Base-by-base conservation (phyloP, 495 filamentous ascomycete genomes). In the Trichoderma parareesei region DNA sequence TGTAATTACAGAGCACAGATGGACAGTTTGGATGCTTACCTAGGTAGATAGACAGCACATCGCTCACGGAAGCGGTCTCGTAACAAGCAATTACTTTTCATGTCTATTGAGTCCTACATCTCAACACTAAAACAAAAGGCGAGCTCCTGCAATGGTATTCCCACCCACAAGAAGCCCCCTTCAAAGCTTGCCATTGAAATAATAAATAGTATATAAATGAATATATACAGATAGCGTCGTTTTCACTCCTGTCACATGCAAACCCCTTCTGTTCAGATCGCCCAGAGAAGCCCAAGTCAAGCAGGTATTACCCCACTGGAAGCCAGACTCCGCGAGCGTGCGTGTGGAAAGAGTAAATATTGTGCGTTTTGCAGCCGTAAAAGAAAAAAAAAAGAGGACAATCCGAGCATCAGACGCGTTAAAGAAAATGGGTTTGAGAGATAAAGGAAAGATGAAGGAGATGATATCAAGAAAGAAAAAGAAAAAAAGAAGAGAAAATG, bases 371-470 rank as follows among this genome's bases (percentile, higher is more conserved):
- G 55, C 61, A 55, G 63, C 66, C 55, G 60, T 44, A 40, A 64
- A 62, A 7, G 11, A 43, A 67, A 57, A 43, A 67, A 57, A 57
- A 57, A 27, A 27, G 35, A 57, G 27, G 49, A 57, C 20, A 57
- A 33, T 57, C 48, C 49, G 49, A 57, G 49, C 49, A 57, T 57
- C 33, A 61, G 35, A 61, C 60, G 60, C 38, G 27, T 61, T 27
- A 27, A 27, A 61, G 41, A 41, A 40, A 61, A 66, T 67, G 67
- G 61, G 44, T 35, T 42, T 27, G 65, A 65, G 63, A 42, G 57
- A 64, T 20, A 60, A 43, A 44, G 33, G 49, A 60, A n/a, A 59
- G 44, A 16, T 35, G 20, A 43, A 60, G 20, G 48, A 60, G 4
- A n/a, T 60, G 65, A 61, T 60, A 62, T 60, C 35, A 65, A 13